Base-by-base conservation (phyloP, 1,284 basidiomycete species). In the Cerioporus squamosus region DNA sequence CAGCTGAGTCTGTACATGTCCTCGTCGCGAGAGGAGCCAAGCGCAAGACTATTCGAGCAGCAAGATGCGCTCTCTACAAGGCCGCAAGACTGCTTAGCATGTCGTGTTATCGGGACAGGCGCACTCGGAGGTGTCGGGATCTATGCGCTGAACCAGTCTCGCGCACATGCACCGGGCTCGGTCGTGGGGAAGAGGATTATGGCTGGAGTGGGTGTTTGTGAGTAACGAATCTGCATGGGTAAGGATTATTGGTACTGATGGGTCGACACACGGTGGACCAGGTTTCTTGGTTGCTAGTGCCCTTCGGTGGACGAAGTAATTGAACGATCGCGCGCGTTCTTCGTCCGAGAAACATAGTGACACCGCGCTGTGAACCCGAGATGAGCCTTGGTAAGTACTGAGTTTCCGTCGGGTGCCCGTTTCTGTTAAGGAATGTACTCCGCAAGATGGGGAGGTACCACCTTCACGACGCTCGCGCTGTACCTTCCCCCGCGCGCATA, bases 1-100 rank as follows among this genome's bases (percentile, higher is more conserved):
- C 29, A 29, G 29, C 29, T 29, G 45, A 33, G 20, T 18, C 36
- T 22, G 22, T n/a, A n/a, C n/a, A 23, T 47, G 58, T 49, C 33
- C 33, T 36, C 33, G 10, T 12, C 33, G 33, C 33, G 14, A 36
- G 33, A 12, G 15, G 33, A 36, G 15, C 10, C 5, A 36, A 17
- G 1, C 3, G 1, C 33, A 14, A 12, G 15, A 29, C 29, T 29
- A 7, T 29, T 10, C 15, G 15, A 17, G 15, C 10, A 36, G 33
- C 33, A 36, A 36, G 5, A 36, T 36, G 33, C 12, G 10, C 33
- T 36, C 33, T 12, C 33, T 36, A 36, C 33, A 36, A 12, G 14
- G 20, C 40, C 70, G 60, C 38, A 80, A 57, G 70, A 83, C 67
- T 69, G 81, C 63, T 66, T 81, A 5, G 63, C 71, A 8, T 77